Evolutionary conservation across 2,329 filamentous ascomycete species (phyloP), one percentile per base, ranked within the genome.

Genomic region (Talaromyces sp.): DNA sequence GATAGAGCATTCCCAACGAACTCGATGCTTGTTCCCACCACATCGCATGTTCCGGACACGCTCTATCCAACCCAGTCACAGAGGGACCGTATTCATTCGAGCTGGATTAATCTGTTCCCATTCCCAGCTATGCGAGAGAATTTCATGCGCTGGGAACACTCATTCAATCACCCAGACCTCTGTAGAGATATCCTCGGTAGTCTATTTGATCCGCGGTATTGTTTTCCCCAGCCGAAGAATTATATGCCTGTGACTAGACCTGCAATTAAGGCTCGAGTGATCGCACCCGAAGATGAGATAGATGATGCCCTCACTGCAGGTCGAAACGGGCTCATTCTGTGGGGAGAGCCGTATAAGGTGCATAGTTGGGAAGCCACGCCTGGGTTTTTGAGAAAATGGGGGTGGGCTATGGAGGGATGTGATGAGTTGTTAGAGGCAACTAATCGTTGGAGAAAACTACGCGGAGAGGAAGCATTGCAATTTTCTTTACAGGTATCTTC

Each of bases 331-430:
- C 27, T 55, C 4, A 58, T 63, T 32, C 14, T 60, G 3, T 63
- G 58, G 61, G 59, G 61, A 1, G 57, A 63, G 22, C 49, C 61
- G 8, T 39, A 55, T 42, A 14, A 35, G 13, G 14, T 30, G 1
- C 48, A 62, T 4, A 60, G 43, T 13, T 60, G 61, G 61, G 61
- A 62, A 32, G 53, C 37, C 17, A 63, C 57, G 16, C 57, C 59
- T 5, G 59, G 55, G 9, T 62, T 60, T 17, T 13, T 63, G 35
- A 40, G 53, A 7, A 63, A 63, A 24, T 63, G 57, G 59, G 50
- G 48, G 3, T 60, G 59, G 55, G 41, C 35, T 11, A 43, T 60
- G 32, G 39, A 53, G 19, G 57, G 57, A 7, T 63, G 59, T 40
- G 55, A 57, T 16, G 55, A 57, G n/a, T 42, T 58, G 32, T 57